Conservation (phyloP, 1,139 yeast genomes). For the Candida albicans region DNA sequence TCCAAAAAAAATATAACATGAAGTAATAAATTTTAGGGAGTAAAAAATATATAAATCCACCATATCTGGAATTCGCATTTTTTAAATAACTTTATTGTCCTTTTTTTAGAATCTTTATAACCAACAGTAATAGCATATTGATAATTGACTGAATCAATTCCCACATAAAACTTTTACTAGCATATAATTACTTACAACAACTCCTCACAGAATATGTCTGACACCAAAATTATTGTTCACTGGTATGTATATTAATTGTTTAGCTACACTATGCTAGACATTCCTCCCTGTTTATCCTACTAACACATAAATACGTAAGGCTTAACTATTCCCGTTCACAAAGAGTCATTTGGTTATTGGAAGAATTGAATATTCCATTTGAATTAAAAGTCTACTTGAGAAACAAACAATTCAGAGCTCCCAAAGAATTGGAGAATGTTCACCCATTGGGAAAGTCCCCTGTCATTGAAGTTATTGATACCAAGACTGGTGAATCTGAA, state of each 20-base stretch:
- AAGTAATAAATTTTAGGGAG: too few relatives aligned
- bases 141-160: too few relatives aligned
- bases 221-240: conserved; percentile 19
- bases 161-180: too few relatives aligned
- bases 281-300: conserved; percentile 3
- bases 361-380: conserved; percentile 35
- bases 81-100: too few relatives aligned
- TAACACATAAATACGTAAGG: conserved; percentile 18
- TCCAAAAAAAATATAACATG: too few relatives aligned
- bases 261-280: too few relatives aligned
- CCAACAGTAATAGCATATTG: too few relatives aligned
- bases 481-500: conserved; percentile 8
- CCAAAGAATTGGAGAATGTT: conserved; percentile 31
- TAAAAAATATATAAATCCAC: too few relatives aligned
- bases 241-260: conserved; percentile 18
- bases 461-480: conserved; percentile 31
- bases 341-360: conserved; percentile 41
- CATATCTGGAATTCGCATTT: too few relatives aligned
- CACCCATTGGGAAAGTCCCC: conserved; percentile 48
- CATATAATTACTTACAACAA: too few relatives aligned
- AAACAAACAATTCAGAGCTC: conserved; percentile 32
- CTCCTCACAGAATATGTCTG: conserved; percentile 1
- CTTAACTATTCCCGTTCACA: conserved; percentile 41
- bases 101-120: too few relatives aligned
- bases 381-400: conserved; percentile 36